Evolutionary conservation across 2,329 filamentous ascomycete species (phyloP).

Genomic region (Blastomyces parvus): DNA sequence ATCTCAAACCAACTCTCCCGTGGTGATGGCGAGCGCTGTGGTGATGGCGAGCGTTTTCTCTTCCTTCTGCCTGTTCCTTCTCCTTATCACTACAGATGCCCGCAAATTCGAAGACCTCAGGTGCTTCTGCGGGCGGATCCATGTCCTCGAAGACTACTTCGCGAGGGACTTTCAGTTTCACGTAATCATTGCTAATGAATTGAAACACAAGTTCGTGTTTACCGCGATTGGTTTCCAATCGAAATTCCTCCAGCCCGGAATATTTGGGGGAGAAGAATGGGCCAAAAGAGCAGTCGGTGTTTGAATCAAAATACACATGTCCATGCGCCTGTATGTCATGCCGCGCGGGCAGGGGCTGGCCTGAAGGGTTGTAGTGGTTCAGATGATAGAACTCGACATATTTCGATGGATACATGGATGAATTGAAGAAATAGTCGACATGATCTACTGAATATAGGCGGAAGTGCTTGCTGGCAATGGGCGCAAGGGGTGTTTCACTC

Average conservation of each 20-base stretch:
- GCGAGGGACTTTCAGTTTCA: slow-evolving; percentile 9
- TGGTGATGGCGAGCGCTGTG: slow-evolving; percentile 9
- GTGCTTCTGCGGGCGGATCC: slow-evolving; percentile 6
- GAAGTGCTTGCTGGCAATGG: background rate
- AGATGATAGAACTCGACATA: slow-evolving; percentile 10
- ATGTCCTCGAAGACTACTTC: slow-evolving; percentile 5
- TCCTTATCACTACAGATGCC: slow-evolving; percentile 9
- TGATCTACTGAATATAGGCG: background rate
- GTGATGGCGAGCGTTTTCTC: slow-evolving; percentile 9
- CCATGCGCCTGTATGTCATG: slow-evolving; percentile 1
- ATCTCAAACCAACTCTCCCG: slow-evolving; percentile 9
- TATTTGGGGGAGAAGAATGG: slow-evolving; percentile 7
- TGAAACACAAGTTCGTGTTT: slow-evolving; percentile 9
- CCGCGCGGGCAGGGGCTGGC: background rate
- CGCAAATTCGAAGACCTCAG: slow-evolving; percentile 9
- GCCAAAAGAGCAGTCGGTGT: slow-evolving; percentile 7
- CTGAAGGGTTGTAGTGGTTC: slow-evolving; percentile 1
- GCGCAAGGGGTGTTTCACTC: background rate
- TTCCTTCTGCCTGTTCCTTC: slow-evolving; percentile 9
- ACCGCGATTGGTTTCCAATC: background rate
- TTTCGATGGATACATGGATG: slow-evolving; percentile 2
- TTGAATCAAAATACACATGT: slow-evolving; percentile 5
- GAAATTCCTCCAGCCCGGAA: slow-evolving; percentile 8
- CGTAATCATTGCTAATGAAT: slow-evolving; percentile 8
- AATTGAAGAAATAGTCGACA: slow-evolving; percentile 8